Base-by-base conservation (phyloP, 495 filamentous ascomycete species). In the Xylaria longipes region DNA sequence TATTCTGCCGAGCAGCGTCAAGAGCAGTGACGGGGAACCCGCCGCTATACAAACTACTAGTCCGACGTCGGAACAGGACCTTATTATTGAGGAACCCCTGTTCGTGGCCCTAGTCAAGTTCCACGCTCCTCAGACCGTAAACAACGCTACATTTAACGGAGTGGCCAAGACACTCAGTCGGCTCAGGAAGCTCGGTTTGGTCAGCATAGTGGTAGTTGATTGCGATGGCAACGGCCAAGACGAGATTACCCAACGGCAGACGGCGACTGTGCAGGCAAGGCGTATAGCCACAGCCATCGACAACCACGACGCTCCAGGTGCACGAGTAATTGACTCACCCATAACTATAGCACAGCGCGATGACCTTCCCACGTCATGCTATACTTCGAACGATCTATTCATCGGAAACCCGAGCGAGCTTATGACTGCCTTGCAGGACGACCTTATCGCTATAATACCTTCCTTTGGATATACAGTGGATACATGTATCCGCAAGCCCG, bases 101-200 rank as follows among this genome's bases (percentile, higher is more conserved):
- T 94, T 98, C 79, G 82, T 97, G 41, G 94, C 96, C 14, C 79
- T 99, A 69, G 90, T 99, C 65, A 97, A 97, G 78, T 85, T 98
- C 56, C 88, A 91, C 48, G 87, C 86, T 31, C 91, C 93, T 5
- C 90, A 96, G 75, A 78, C 79, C 1, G 85, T 96, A 63, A 86
- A 91, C 75, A 88, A 94, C 66, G 79, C 82, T 8, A 91, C 87
- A 0, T 75, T 98, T 2, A 76, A 89, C 62, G 96, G 94, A 0
- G 88, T 98, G 62, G 94, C 91, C 0, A 90, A 89, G 72, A 98
- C 97, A 0, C 80, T 99, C 25, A 89, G 90, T 12, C 95, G 97
- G 77, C 89, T 99, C 8, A 86, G 87, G 33, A 88, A 90, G 58
- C 84, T 99, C 33, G 96, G 97, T 20, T 85, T 98, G 75, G 87